Evolutionary conservation across 352 stramenopile species (phyloP).

Genomic region (Vaucheria bursata): DNA sequence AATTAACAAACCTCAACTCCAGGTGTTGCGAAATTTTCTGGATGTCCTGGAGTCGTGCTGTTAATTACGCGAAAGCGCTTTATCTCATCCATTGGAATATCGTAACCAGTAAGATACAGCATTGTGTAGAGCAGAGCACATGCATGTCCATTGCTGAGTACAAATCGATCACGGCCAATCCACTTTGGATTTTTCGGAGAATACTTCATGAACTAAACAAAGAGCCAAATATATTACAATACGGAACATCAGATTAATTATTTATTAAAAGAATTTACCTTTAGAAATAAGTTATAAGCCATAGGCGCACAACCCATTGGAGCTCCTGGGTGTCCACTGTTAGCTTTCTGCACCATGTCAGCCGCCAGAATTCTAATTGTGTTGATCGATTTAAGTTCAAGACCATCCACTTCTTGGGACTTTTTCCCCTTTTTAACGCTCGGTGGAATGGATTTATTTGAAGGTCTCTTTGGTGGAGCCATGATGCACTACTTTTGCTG

Average conservation of each 20-base stretch:
- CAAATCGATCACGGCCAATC: conserved; percentile 96
- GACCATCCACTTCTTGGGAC: background rate
- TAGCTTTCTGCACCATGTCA: conserved; percentile 93
- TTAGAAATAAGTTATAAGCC: conserved; percentile 88
- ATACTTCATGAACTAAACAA: conserved; percentile 64
- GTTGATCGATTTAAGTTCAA: conserved; percentile 81
- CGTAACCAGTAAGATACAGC: conserved; percentile 90
- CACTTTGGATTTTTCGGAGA: conserved; percentile 62
- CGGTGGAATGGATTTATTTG: conserved; percentile 4
- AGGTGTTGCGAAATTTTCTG: conserved; percentile 87
- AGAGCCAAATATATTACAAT: no score
- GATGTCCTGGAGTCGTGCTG: conserved; percentile 90
- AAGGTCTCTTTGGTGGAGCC: background rate
- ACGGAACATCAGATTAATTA: background rate
- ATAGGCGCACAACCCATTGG: conserved; percentile 98
- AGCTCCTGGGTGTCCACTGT: conserved; percentile 91
- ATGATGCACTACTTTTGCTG: no score
- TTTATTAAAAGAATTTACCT: conserved; percentile 49
- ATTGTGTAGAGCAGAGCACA: conserved; percentile 98
- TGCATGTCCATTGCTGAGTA: conserved; percentile 96
- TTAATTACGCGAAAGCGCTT: conserved; percentile 91
- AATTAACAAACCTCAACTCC: conserved; percentile 49
- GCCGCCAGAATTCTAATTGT: conserved; percentile 89
- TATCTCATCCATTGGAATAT: conserved; percentile 88
- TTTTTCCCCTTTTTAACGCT: conserved; percentile 13